Conservation (phyloP, 495 filamentous ascomycete genomes). For the Annulohypoxylon maeteangense region DNA sequence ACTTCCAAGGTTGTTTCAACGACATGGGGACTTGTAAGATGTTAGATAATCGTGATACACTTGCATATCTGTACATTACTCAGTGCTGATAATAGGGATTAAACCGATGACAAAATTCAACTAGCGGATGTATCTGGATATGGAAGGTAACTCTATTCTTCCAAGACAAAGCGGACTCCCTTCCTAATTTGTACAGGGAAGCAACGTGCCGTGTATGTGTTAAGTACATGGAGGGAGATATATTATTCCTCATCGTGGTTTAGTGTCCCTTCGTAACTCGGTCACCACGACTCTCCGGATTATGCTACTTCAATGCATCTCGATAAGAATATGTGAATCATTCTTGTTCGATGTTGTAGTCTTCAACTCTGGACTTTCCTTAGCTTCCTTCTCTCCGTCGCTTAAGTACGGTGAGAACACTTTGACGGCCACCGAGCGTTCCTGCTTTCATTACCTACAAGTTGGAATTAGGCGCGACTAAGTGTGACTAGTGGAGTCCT, state of each 20-base stretch:
- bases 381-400: neutral
- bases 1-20: conserved; percentile 1
- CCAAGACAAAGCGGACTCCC: conserved; percentile 27
- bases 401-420: neutral
- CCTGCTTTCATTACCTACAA: conserved; percentile 29
- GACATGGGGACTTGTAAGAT: neutral
- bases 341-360: neutral
- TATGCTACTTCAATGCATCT: neutral
- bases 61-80: neutral
- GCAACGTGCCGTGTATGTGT: conserved; percentile 26
- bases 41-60: neutral
- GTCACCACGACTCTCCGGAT: neutral
- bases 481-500: conserved; percentile 4
- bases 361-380: neutral
- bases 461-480: conserved; percentile 8
- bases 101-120: conserved; percentile 24
- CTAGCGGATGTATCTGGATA: conserved; percentile 27
- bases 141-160: conserved; percentile 32
- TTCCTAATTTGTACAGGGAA: conserved; percentile 37
- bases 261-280: conserved; percentile 15
- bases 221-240: conserved; percentile 25
- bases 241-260: conserved; percentile 30
- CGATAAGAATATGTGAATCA: conserved; percentile 1
- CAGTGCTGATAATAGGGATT: neutral
- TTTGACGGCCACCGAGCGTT: conserved; percentile 11